Evolutionary conservation across 495 filamentous ascomycete genomes (phyloP), one percentile per base, ranked within the genome.

Genomic region (Entonaema liquescens): DNA sequence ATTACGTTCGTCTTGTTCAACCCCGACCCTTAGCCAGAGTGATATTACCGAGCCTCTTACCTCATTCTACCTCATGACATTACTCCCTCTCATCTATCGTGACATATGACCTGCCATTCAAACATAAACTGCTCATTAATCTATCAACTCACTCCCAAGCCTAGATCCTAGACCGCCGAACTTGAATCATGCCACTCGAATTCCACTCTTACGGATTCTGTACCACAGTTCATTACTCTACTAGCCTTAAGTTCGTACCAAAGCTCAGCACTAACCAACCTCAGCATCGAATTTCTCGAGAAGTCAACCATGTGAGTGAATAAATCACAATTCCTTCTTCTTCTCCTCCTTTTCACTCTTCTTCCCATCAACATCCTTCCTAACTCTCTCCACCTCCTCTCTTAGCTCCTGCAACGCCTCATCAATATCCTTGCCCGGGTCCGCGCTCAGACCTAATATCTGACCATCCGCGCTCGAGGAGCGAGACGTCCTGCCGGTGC

Each of bases 381-480:
- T 54, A 82, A 82, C 72, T 77, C 79, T 74, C 83, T 87, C 75
- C 82, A 86, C 54, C 80, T 83, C 93, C 40, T 76, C 83, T 73
- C 80, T 89, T 9, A 97, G 83, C 81, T 98, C 94, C 25, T 81
- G 80, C 0, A 97, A 84, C 6, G 91, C 89, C 74, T 97, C 93
- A 29, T 93, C 90, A 33, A 96, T 81, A 75, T 97, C 95, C 47
- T 83, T 79, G 42, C 87, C 87, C 0, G 92, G 90, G 75, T 98
- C 93, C 66, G 85, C 84, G 0, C 92, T 89, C 23, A 99, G 80
- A 1, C 95, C 95, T 13, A 98, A 80, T 0, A 92, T 84, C 0
- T 91, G 86, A 44, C 55, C 68, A 1, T 85, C 85, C 13, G 74
- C 71, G 69, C 77, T 81, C 21, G 76, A 59, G 2, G 76, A 78